Percentiles rank a stretch among this genome's conserved stretches.
phyloP scores from a whole-genome alignment of 139 green algal species.

The Gonium pectorale region DNA sequence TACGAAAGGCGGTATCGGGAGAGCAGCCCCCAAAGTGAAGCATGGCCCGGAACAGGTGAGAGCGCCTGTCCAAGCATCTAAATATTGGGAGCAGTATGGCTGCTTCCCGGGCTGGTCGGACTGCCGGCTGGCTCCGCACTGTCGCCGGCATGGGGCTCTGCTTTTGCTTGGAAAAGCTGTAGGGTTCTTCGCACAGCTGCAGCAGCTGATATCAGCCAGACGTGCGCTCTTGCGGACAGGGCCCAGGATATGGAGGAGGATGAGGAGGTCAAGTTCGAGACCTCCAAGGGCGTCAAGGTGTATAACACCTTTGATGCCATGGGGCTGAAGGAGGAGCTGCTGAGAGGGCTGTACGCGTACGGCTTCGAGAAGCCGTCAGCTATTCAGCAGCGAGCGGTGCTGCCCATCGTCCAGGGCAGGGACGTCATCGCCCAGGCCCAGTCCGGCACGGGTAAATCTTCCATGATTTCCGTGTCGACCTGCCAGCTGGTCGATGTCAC shows the following conservation, averaged over 20 bases:
- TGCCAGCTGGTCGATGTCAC: constrained; percentile 91
- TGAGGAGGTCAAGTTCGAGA: constrained; percentile 80
- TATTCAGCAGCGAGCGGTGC: constrained; percentile 97
- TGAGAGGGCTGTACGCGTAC: constrained; percentile 95
- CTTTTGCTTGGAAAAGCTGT: too few relatives aligned
- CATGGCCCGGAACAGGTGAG: constrained; percentile 21
- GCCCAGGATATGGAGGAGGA: constrained; percentile 52
- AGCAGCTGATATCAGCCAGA: too few relatives aligned
- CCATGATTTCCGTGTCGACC: constrained; percentile 92
- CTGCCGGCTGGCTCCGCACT: too few relatives aligned
- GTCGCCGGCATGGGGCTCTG: neutral
- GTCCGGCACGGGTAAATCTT: constrained; percentile 98
- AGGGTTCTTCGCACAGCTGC: too few relatives aligned
- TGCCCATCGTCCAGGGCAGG: constrained; percentile 91
- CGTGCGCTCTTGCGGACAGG: neutral
- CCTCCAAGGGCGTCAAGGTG: constrained; percentile 81
- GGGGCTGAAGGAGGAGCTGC: constrained; percentile 92
- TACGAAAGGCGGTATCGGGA: too few relatives aligned
- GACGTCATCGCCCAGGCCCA: constrained; percentile 99
- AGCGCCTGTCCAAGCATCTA: neutral
- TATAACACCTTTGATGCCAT: constrained; percentile 93
- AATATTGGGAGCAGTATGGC: too few relatives aligned
- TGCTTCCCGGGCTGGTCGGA: too few relatives aligned
- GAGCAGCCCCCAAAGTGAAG: too few relatives aligned
- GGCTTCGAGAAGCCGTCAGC: constrained; percentile 98